A percentile compares a stretch with the other conserved stretches of the same genome.
These are phyloP conservation scores for Lathyrus sativus DNA, from an alignment of 306 rosid genomes.

Conservation along the genomic window DNA sequence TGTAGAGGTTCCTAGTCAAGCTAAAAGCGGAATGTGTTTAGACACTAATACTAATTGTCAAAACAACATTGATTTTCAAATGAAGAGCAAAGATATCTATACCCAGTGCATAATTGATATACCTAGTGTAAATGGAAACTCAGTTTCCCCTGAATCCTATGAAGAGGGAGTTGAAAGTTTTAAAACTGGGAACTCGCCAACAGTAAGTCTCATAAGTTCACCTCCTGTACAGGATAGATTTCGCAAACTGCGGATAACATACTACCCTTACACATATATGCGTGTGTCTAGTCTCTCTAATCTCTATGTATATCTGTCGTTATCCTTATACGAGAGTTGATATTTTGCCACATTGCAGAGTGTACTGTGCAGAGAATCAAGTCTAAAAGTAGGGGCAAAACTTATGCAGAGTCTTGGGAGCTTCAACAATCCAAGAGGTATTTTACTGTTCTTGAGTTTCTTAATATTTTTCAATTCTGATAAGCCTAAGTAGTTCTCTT, in stretches of 20 bases:
- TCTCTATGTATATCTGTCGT: not conserved
- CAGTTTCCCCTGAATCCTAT: constrained; percentile 51
- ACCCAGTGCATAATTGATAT: constrained; percentile 68
- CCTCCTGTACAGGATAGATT: constrained; percentile 25
- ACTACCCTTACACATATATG: not conserved
- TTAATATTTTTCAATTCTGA: not conserved
- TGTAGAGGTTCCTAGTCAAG: constrained; percentile 63
- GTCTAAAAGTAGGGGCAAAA: constrained; percentile 59
- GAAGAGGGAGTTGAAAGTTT: constrained; percentile 63
- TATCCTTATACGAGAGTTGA: constrained; percentile 31
- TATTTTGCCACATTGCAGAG: constrained; percentile 61
- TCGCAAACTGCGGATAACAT: not conserved
- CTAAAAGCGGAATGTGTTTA: constrained; percentile 50
- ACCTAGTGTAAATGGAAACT: constrained; percentile 58
- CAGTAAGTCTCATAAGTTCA: constrained; percentile 54
- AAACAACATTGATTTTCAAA: constrained; percentile 58
- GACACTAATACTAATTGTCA: constrained; percentile 59
- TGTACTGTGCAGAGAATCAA: constrained; percentile 71
- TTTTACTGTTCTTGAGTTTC: constrained; percentile 16
- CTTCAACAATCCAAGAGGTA: constrained; percentile 66
- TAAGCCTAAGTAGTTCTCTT: constrained; percentile 24
- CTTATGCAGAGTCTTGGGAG: constrained; percentile 57
- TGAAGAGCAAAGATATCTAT: constrained; percentile 50
- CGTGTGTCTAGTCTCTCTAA: not conserved
- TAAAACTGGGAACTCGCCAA: constrained; percentile 57